Conservation (phyloP, 2,329 filamentous ascomycete species). For the Anthostomella pinea region DNA sequence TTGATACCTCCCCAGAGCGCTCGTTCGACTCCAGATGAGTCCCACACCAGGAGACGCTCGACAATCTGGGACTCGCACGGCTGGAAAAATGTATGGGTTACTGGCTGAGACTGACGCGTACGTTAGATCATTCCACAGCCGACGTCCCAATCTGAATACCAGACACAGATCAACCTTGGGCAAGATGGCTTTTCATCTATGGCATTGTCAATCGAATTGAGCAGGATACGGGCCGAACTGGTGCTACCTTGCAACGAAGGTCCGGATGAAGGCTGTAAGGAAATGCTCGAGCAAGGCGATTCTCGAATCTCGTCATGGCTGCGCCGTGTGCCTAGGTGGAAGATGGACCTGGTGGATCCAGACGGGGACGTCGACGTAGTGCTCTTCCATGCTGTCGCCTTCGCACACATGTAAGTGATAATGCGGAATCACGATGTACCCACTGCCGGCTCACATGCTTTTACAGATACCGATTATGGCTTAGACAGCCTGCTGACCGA, state of each 20-base stretch:
- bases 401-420: conserved; percentile 37
- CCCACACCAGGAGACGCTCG: no score
- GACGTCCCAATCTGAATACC: conserved; percentile 34
- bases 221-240: conserved; percentile 33
- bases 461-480: conserved; percentile 27
- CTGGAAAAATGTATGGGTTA: neutral
- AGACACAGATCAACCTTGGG: conserved; percentile 34
- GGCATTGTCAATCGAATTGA: conserved; percentile 37
- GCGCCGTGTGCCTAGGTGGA: conserved; percentile 37
- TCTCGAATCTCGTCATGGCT: conserved; percentile 38
- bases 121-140: conserved; percentile 33
- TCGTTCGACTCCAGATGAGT: no score
- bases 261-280: conserved; percentile 21
- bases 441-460: no score
- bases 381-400: conserved; percentile 35
- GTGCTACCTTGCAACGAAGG: conserved; percentile 27
- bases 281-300: conserved; percentile 33
- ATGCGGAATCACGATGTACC: no score
- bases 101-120: conserved; percentile 3
- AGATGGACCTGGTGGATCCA: conserved; percentile 36
- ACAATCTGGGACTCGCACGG: no score
- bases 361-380: conserved; percentile 37
- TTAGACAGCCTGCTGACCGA: conserved; percentile 26
- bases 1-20: no score
- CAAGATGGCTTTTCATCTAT: conserved; percentile 37